Evolutionary conservation across 2,329 filamentous ascomycete genomes (phyloP), one percentile per base, ranked within the genome.

Genomic region (Zymoseptoria passerinii): DNA sequence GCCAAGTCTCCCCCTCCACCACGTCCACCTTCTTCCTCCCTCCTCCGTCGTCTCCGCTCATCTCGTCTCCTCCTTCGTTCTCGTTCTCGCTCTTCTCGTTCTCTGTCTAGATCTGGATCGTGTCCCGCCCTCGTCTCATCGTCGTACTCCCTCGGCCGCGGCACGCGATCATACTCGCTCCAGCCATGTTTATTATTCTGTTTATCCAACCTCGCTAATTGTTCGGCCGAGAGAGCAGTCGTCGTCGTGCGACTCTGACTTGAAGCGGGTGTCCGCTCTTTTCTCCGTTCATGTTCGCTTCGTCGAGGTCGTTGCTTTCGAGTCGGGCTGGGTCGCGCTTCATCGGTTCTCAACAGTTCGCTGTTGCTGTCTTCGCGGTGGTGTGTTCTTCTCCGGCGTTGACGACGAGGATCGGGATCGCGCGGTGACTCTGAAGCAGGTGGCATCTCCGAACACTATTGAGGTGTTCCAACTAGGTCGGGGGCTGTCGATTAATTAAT

Each of bases 141-240:
- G 10, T 61, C 56, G 57, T 75, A 71, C 51, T 73, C 71, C 10
- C 53, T 44, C 19, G 58, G 54, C 64, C 67, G 59, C 71, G 87
- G 83, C 55, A 81, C 55, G 8, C 55, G 60, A 61, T 76, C 73
- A 56, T 75, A 73, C 8, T 72, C 70, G 20, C 69, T 69, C 72
- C 74, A 78, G 2, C 75, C 75, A 58, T 76, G 77, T 62, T 83
- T 80, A 27, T 80, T 77, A 71, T 89, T 86, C 56, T 82, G 74
- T 53, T 82, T 78, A 65, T 90, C 81, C 52, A 92, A 73, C 67
- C 84, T 83, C 10, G 85, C 85, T 53, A 92, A 73, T 4, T 86
- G 84, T 65, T 83, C 81, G 60, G 73, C 76, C 72, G 67, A 84
- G 66, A 80, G 70, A 48, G 73, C 67, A 23, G 72, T 72, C 54